These are phyloP conservation scores for Macrolepiota albuminosa DNA, from an alignment of 768 basidiomycete genomes.

Conservation along the genomic window DNA sequence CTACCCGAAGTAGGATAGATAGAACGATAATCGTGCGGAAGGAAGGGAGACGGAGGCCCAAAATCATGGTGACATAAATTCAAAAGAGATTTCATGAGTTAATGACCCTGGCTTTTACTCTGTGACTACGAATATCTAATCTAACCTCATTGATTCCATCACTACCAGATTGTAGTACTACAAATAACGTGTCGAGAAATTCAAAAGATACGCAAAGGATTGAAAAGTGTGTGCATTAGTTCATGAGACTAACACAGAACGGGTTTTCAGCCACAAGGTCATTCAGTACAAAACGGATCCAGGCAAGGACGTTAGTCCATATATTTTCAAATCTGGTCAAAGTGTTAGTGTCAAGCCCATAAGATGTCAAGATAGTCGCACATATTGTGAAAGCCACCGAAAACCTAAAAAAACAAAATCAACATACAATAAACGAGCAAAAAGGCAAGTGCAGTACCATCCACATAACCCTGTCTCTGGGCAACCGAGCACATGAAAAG, in stretches of 20 bases:
- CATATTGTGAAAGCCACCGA: constrained; percentile 97
- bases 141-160: not conserved
- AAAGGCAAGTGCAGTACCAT: constrained; percentile 48
- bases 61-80: constrained; percentile 15
- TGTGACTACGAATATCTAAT: not conserved
- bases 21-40: constrained; percentile 50
- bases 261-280: not conserved
- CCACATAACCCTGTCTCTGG: constrained; percentile 96
- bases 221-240: not conserved
- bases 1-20: constrained; percentile 57
- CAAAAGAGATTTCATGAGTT: not conserved
- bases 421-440: not conserved
- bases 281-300: not conserved
- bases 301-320: not conserved
- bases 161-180: not conserved
- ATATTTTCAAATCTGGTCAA: not conserved
- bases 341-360: not conserved
- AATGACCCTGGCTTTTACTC: not conserved
- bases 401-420: constrained; percentile 47
- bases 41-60: constrained; percentile 25
- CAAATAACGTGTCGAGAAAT: not conserved
- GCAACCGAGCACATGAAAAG: constrained; percentile 99
- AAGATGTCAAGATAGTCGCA: constrained; percentile 32
- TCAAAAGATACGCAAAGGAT: not conserved
- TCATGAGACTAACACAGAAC: not conserved